These are phyloP conservation scores for Hordeum marinum DNA, from an alignment of 176 grass and related monocot genomes.

Conservation along the genomic window DNA sequence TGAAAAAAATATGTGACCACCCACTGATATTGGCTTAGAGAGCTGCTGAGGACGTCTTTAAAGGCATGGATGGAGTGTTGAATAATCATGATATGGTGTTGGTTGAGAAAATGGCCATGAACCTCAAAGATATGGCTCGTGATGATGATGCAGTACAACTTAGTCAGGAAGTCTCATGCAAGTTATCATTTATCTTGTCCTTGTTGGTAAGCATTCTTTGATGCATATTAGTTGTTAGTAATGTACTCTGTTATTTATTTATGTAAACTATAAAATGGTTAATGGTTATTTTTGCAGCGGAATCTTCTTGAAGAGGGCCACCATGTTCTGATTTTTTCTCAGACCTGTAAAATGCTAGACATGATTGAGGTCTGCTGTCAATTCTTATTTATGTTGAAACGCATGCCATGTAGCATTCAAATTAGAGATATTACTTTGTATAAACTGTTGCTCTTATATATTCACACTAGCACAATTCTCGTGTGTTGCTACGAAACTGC, in stretches of 20 bases:
- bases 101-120: slow-evolving; percentile 80
- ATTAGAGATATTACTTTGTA: background rate
- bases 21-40: slow-evolving; percentile 74
- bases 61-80: slow-evolving; percentile 70
- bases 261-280: slow-evolving; percentile 28
- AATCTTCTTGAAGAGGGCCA: slow-evolving; percentile 79
- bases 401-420: background rate
- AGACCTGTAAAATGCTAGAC: slow-evolving; percentile 85
- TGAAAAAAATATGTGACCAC: slow-evolving; percentile 97
- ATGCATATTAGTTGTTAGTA: background rate
- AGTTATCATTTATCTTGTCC: slow-evolving; percentile 80
- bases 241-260: background rate
- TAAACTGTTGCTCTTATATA: background rate
- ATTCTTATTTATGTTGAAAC: background rate
- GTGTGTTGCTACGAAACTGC: too few species aligned
- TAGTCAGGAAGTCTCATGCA: slow-evolving; percentile 79
- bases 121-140: slow-evolving; percentile 63
- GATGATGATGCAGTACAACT: slow-evolving; percentile 43
- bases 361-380: slow-evolving; percentile 65
- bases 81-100: slow-evolving; percentile 62
- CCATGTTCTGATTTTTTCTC: slow-evolving; percentile 77
- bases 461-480: background rate
- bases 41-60: slow-evolving; percentile 65
- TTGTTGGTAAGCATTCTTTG: slow-evolving; percentile 62
- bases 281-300: slow-evolving; percentile 38